Conservation (phyloP, 305 asterid genomes). For the Ajuga reptans region DNA sequence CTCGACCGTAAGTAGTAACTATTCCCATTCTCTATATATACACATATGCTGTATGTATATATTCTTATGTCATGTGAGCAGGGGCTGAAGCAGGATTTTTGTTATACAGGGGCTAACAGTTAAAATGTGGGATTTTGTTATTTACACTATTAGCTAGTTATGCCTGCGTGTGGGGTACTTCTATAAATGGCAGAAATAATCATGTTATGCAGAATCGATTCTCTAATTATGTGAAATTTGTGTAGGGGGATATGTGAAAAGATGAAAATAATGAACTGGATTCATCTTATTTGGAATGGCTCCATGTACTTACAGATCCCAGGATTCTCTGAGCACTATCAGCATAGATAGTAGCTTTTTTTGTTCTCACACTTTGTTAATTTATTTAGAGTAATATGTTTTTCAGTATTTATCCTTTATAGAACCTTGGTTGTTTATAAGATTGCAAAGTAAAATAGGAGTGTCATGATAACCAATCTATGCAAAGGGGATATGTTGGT, state of each 20-base stretch:
- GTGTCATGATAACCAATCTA: neutral
- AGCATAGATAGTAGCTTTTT: neutral
- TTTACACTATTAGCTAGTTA: neutral
- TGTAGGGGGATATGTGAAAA: neutral
- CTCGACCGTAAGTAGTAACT: constrained; percentile 48
- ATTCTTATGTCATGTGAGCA: neutral
- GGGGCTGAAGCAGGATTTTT: neutral
- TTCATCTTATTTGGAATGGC: neutral
- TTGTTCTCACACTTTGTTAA: neutral
- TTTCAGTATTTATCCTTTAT: neutral
- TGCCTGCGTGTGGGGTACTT: neutral
- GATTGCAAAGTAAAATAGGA: neutral
- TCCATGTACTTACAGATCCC: neutral
- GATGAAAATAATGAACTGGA: neutral
- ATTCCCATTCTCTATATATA: neutral
- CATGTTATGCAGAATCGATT: neutral
- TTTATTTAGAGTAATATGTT: neutral
- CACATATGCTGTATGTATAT: neutral
- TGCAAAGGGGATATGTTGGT: neutral
- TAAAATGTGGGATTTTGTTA: neutral
- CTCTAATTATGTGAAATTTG: constrained; percentile 17
- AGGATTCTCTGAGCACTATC: neutral
- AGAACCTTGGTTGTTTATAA: neutral
- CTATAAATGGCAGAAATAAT: neutral
- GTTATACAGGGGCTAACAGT: neutral